Percentiles rank a stretch among this genome's conserved stretches.
Conservation (phyloP, 495 filamentous ascomycete genomes). For the Trichoderma virens region DNA sequence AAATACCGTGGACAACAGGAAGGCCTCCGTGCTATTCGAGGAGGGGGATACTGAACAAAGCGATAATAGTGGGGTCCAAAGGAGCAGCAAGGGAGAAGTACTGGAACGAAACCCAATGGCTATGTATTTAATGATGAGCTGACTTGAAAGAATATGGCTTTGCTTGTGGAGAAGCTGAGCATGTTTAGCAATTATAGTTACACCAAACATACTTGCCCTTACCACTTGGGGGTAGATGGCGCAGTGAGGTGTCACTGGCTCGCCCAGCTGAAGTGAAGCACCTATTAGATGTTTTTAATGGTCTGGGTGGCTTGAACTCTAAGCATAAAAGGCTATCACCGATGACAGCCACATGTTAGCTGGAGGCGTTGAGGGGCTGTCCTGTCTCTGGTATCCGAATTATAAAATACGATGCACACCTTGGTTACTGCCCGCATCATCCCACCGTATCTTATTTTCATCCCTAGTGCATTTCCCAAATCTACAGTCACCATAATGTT, state of each 20-base stretch:
- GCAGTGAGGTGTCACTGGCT: not conserved
- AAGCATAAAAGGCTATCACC: too few relatives aligned
- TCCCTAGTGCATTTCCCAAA: not conserved
- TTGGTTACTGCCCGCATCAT: not conserved
- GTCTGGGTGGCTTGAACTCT: not conserved
- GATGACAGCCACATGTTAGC: too few relatives aligned
- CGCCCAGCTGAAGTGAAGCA: not conserved
- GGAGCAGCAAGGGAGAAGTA: too few relatives aligned
- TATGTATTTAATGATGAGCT: too few relatives aligned
- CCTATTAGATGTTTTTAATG: not conserved
- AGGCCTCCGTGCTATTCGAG: too few relatives aligned
- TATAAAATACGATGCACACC: not conserved
- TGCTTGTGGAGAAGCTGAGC: too few relatives aligned
- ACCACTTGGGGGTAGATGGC: not conserved
- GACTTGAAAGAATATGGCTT: too few relatives aligned
- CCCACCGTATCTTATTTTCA: not conserved
- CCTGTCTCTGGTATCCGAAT: not conserved
- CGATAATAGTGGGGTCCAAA: too few relatives aligned
- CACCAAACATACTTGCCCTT: not conserved
- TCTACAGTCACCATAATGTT: not conserved
- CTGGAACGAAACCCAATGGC: too few relatives aligned
- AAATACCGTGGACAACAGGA: too few relatives aligned
- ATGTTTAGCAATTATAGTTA: too few relatives aligned
- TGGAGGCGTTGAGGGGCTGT: not conserved
- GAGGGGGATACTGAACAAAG: too few relatives aligned